phyloP scores from a whole-genome alignment of 1,284 basidiomycete genomes.

The Irpex sp. region DNA sequence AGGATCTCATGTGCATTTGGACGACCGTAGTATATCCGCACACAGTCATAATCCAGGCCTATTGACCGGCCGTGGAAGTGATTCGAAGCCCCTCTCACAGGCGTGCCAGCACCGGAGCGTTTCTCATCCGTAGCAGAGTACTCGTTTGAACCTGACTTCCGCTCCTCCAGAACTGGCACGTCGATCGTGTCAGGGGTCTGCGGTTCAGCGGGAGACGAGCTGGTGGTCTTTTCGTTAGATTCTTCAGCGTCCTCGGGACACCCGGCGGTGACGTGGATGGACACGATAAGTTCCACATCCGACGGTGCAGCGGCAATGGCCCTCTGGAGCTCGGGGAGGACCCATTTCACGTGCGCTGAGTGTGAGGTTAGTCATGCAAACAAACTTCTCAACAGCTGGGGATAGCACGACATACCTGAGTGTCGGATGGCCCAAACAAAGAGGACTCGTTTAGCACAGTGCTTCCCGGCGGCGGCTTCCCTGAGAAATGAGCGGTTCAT shows the following conservation, averaged over 20 bases:
- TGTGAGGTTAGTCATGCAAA: background rate
- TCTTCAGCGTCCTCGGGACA: background rate
- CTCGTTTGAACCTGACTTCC: background rate
- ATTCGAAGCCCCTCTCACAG: slow-evolving; percentile 2
- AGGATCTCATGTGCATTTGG: slow-evolving; percentile 18
- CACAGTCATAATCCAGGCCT: slow-evolving; percentile 3
- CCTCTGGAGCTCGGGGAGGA: slow-evolving; percentile 16
- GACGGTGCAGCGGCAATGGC: slow-evolving; percentile 12
- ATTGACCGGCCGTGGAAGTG: background rate
- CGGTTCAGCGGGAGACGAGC: background rate
- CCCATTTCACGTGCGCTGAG: slow-evolving; percentile 20
- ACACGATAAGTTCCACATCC: slow-evolving; percentile 15
- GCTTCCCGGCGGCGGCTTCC: slow-evolving; percentile 22
- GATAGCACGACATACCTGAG: slow-evolving; percentile 24
- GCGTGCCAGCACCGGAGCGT: background rate
- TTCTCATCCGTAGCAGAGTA: background rate
- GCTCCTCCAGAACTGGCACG: background rate
- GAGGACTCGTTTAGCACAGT: slow-evolving; percentile 28
- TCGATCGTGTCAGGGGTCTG: background rate
- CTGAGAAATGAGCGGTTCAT: slow-evolving; percentile 5
- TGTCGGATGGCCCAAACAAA: slow-evolving; percentile 41
- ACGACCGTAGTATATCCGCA: slow-evolving; percentile 11
- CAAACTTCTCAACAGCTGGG: too few species aligned
- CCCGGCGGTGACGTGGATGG: slow-evolving; percentile 17
- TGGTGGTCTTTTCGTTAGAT: background rate